Base-by-base conservation (phyloP, 2,329 filamentous ascomycete species). In the Pestalotiopsis sp. region DNA sequence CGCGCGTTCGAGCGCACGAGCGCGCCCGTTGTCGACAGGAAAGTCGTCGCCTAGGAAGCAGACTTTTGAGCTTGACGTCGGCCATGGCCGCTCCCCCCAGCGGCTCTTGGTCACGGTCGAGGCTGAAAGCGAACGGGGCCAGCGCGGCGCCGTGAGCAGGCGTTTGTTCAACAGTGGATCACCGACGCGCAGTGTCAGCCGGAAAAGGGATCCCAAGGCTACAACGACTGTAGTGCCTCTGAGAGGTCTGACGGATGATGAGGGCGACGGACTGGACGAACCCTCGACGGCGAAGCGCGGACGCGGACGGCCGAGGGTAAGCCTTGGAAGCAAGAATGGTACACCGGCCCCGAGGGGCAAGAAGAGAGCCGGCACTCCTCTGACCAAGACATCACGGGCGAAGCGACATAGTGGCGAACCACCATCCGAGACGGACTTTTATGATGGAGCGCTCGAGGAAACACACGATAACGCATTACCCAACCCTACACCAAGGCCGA, bases 21-120 rank as follows among this genome's bases (percentile, higher is more conserved):
- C 82, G 13, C 76, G 77, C 69, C 76, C 79, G 36, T 80, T 83
- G 49, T 71, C 72, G 36, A 52, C 70, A 69, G 79, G 25, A 20
- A 75, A 74, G 17, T 88, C 27, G 27, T 31, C 87, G 57, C 87
- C 87, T 52, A 80, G 86, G 63, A 89, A 87, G 78, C 86, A 85
- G 74, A 87, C 81, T 59, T 88, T 88, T 70, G 84, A 88, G 76
- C 82, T 89, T 41, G 85, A 88, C 71, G 85, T 87, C 31, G 86
- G 87, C 61, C 79, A 85, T 72, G 80, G 81, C 49, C 76, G 75
- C 60, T 82, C 85, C 61, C 86, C 87, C 2, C 85, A 88, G 75
- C 83, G 81, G 68, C 80, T 89, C 58, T 79, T 82, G 59, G 86
- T 88, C 65, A 89, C 87, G 11, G 86, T 88, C 65, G 86, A 89